Base-by-base conservation (phyloP, 2,329 filamentous ascomycete species). In the Diaporthe sp. region DNA sequence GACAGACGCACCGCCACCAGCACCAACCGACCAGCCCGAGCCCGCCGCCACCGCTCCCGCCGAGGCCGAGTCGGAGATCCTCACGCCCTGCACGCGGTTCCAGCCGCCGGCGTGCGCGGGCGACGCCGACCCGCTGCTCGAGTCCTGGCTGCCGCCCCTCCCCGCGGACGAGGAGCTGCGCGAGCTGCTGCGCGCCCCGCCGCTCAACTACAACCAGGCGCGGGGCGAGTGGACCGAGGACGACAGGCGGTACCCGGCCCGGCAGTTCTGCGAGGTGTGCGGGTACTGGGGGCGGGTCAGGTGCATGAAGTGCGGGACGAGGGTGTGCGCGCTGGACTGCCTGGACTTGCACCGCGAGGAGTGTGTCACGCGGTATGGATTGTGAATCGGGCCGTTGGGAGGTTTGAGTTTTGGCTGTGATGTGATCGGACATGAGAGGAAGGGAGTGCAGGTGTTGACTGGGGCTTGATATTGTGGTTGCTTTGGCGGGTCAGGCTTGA, bases 241-340 rank as follows among this genome's bases (percentile, higher is more conserved):
- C 50, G 85, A 82, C 55, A 72, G 75, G 60, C 68, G 47, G 19
- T 71, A 76, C 58, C 66, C 47, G 50, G 33, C 54, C 12, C 83
- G 60, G 78, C 85, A 86, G 47, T 96, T 96, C 82, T 96, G 94
- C 83, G 92, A 93, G 80, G 91, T 95, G 42, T 96, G 94, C 80
- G 94, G 94, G 19, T 96, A 95, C 83, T 96, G 94, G 94, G 94
- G 94, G 2, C 86, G 92, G 54, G 92, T 95, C 60, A 89, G 89
- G 82, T 96, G 94, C 84, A 89, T 92, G 82, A 94, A 93, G 85
- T 96, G 94, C 83, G 93, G 93, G n/a, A 90, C 89, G 60, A 88
- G 92, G 79, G 91, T 94, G n/a, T 96, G 94, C 82, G 93, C 93
- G 52, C 82, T 96, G 77, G 92, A 94, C 75, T 96, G 94, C 79